Percentiles rank a stretch among this genome's conserved stretches.
Conservation (phyloP, 2,329 filamentous ascomycete species). For the Fusarium sp. region DNA sequence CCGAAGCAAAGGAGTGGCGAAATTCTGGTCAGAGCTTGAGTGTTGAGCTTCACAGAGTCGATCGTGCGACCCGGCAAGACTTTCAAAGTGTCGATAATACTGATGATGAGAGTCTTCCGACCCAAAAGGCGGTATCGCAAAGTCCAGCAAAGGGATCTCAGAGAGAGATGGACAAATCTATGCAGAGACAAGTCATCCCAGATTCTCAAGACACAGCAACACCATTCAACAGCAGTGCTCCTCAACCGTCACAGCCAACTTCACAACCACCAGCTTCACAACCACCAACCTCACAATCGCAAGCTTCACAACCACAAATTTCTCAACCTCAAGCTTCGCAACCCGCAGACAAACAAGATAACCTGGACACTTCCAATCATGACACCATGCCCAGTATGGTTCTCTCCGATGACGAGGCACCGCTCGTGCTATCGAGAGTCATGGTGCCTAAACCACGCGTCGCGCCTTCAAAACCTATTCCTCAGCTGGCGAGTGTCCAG, state of each 20-base stretch:
- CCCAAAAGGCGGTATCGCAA: neutral
- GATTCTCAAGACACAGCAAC: conserved; percentile 47
- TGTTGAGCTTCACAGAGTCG: conserved; percentile 24
- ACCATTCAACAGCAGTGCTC: conserved; percentile 38
- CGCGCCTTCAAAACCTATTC: neutral
- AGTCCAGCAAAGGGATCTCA: neutral
- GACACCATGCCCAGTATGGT: conserved; percentile 30
- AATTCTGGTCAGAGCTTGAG: conserved; percentile 15
- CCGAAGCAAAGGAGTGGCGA: conserved; percentile 32
- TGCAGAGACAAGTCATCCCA: conserved; percentile 32
- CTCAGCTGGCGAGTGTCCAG: neutral
- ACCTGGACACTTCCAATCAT: neutral
- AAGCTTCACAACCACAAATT: neutral
- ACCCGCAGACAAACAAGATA: neutral
- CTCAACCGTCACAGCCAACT: conserved; percentile 10
- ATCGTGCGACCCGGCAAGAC: conserved; percentile 10
- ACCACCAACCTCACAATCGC: conserved; percentile 1
- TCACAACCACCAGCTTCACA: neutral
- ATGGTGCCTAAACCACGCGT: conserved; percentile 1
- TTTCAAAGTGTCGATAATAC: conserved; percentile 23
- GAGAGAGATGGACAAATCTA: neutral
- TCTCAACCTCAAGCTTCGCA: conserved; percentile 10
- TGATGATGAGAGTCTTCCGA: neutral
- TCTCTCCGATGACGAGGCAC: conserved; percentile 53
- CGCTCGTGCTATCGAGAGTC: conserved; percentile 39